Percentiles rank a stretch among this genome's conserved stretches.
These are phyloP conservation scores for Gamarada debralockiae DNA, from an alignment of 495 filamentous ascomycete genomes.

Conservation along the genomic window DNA sequence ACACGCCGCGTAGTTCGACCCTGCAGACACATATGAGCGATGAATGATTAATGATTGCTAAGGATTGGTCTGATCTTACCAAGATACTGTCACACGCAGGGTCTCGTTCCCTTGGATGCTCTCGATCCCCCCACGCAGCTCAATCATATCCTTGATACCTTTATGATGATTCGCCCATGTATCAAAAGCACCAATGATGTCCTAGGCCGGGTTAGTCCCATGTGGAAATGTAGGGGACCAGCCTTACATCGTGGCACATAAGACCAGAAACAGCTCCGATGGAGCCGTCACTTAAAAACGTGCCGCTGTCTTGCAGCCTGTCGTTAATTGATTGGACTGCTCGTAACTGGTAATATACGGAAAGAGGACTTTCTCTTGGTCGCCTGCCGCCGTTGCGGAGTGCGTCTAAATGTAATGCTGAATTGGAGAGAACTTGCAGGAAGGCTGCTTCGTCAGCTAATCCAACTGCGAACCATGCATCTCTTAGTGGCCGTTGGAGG, in stretches of 20 bases:
- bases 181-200: neutral
- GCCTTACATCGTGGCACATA: neutral
- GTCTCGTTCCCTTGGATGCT: neutral
- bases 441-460: neutral
- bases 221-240: neutral
- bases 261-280: neutral
- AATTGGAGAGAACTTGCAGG: neutral
- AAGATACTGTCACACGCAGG: neutral
- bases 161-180: neutral
- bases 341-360: neutral
- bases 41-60: too few species aligned
- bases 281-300: neutral
- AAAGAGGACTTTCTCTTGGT: neutral
- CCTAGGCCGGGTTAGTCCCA: neutral
- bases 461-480: neutral
- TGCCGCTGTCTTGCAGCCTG: neutral
- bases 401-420: neutral
- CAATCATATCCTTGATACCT: neutral
- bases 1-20: neutral
- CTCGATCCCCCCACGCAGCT: neutral
- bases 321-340: neutral
- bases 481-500: neutral
- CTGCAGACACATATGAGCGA: neutral
- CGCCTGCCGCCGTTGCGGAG: neutral
- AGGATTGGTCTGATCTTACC: neutral